Base-by-base conservation (phyloP, 176 grass and related monocot species). In the Zea luxurians region DNA sequence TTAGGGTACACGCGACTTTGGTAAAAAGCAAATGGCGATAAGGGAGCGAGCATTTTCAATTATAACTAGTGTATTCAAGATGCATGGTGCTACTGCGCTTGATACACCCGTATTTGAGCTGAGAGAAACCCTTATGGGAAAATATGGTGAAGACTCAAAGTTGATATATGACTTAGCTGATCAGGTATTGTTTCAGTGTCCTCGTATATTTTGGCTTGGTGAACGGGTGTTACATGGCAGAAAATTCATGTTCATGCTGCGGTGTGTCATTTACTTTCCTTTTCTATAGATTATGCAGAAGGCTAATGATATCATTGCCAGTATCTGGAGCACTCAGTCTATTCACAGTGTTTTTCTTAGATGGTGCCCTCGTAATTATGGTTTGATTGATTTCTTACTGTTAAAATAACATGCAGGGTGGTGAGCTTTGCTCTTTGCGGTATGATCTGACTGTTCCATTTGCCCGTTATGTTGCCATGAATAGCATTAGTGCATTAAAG, bases 61-160 rank as follows among this genome's bases (percentile, higher is more conserved):
- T 73, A 99, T 99, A 61, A 86, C 89, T 20, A 38, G 89, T 35
- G 90, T 99, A 48, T 99, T 99, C 69, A 94, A 98, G 92, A 92
- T 98, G 96, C 96, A 98, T 44, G 89, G 92, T 73, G 96, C 90
- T 50, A 86, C 86, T 75, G 75, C 90, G 11, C 96, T 99, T 86
- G 96, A 99, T 68, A 99, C 96, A 62, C 96, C 96, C 61, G 92
- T 99, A 73, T 99, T 95, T 83, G 96, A 99, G 78, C 78, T 99
- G 67, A 92, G 91, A 87, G 96, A 99, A 84, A 99, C 96, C 40
- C 90, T 99, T 64, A 99, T 99, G 96, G 96, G 96, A 1, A 99
- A 99, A 83, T 99, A 99, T 90, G 96, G 92, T 16, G 92, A 99
- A 90, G 96, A 99, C 84, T 99, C 92, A 7, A 99, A 99, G 45